These are phyloP conservation scores for Clavariopsis aquatica DNA, from an alignment of 495 filamentous ascomycete genomes.

Conservation along the genomic window DNA sequence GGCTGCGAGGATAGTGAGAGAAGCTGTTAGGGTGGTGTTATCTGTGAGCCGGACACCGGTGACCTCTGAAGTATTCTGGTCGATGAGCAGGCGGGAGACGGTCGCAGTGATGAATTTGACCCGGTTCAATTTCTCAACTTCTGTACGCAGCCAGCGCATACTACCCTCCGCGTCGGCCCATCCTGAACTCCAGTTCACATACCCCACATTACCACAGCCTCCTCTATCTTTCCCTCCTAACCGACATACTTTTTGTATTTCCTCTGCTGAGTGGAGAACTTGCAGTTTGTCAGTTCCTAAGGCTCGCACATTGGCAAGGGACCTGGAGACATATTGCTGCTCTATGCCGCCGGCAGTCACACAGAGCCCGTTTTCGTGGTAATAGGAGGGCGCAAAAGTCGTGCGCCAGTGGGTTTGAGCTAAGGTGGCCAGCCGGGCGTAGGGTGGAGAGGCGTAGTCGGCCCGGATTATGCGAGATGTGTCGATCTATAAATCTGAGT, in stretches of 20 bases:
- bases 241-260: slow-evolving; percentile 52
- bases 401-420: slow-evolving; percentile 74
- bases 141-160: slow-evolving; percentile 61
- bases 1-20: slow-evolving; percentile 75
- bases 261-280: slow-evolving; percentile 46
- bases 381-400: slow-evolving; percentile 62
- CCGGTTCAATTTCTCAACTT: slow-evolving; percentile 57
- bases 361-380: slow-evolving; percentile 73
- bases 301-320: slow-evolving; percentile 63
- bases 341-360: slow-evolving; percentile 59
- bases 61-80: slow-evolving; percentile 42
- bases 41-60: slow-evolving; percentile 57
- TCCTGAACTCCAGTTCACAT: slow-evolving; percentile 76
- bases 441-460: slow-evolving; percentile 62
- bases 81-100: slow-evolving; percentile 58
- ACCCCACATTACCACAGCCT: slow-evolving; percentile 65
- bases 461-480: slow-evolving; percentile 60
- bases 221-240: slow-evolving; percentile 52
- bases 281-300: slow-evolving; percentile 40
- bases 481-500: slow-evolving; percentile 39
- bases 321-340: slow-evolving; percentile 63
- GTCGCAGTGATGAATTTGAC: slow-evolving; percentile 66
- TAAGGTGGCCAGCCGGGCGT: slow-evolving; percentile 62
- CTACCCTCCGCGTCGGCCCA: slow-evolving; percentile 81
- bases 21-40: slow-evolving; percentile 61